phyloP scores from a whole-genome alignment of 2,329 filamentous ascomycete genomes.

The Pseudocercospora ulei region DNA sequence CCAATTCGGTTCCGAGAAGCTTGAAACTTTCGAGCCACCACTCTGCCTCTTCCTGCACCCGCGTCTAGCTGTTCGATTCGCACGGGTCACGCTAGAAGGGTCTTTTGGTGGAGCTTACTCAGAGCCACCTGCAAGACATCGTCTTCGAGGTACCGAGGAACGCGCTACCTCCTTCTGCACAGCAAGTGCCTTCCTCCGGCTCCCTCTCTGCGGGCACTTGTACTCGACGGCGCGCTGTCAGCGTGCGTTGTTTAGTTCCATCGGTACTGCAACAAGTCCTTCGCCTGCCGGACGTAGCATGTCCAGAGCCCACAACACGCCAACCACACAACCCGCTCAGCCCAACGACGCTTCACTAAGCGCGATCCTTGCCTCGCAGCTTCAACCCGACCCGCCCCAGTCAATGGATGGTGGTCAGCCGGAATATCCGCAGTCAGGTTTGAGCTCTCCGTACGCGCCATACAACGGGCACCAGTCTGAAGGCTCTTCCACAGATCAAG shows the following conservation, averaged over 20 bases:
- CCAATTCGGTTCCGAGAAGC: slow-evolving; percentile 28
- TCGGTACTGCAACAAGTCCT: slow-evolving; percentile 28
- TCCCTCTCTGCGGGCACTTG: slow-evolving; percentile 32
- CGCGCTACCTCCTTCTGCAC: slow-evolving; percentile 37
- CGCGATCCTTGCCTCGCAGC: slow-evolving; percentile 36
- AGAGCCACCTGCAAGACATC: slow-evolving; percentile 42
- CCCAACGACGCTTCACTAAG: slow-evolving; percentile 36
- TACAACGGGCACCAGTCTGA: slow-evolving; percentile 63
- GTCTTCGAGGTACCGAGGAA: slow-evolving; percentile 37
- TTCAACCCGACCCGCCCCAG: slow-evolving; percentile 36
- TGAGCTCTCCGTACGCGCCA: slow-evolving; percentile 46
- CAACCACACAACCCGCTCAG: slow-evolving; percentile 23
- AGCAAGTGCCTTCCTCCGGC: slow-evolving; percentile 32
- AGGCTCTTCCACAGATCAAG: slow-evolving; percentile 75
- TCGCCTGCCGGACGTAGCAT: slow-evolving; percentile 37
- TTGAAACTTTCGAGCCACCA: slow-evolving; percentile 18
- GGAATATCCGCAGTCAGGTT: slow-evolving; percentile 47
- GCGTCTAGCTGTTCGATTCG: slow-evolving; percentile 19
- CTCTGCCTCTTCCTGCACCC: slow-evolving; percentile 18
- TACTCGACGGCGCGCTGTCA: slow-evolving; percentile 33
- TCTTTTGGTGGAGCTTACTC: slow-evolving; percentile 30
- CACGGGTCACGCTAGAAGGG: slow-evolving; percentile 29
- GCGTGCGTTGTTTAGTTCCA: slow-evolving; percentile 30
- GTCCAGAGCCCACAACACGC: slow-evolving; percentile 37
- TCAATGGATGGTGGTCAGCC: slow-evolving; percentile 48